These are phyloP conservation scores for Luzula sylvatica DNA, from an alignment of 176 grass and related monocot species.

Conservation along the genomic window DNA sequence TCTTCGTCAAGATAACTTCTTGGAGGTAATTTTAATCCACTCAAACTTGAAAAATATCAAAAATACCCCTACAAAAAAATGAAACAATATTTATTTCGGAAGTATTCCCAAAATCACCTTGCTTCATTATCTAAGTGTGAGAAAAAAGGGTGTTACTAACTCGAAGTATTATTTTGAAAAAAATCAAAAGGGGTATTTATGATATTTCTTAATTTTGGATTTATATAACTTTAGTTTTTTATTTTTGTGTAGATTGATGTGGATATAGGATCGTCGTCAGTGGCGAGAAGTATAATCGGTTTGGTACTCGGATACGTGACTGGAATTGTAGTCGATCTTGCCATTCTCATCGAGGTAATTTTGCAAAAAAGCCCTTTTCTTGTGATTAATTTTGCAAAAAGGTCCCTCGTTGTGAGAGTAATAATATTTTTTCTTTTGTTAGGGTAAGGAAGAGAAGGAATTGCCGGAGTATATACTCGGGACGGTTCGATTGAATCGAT, in stretches of 20 bases:
- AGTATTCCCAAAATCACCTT: too few species aligned
- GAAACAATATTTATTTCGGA: not conserved
- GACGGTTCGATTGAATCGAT: constrained; percentile 64
- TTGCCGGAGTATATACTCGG: constrained; percentile 94
- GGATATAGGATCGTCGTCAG: constrained; percentile 90
- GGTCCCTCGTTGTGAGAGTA: not conserved
- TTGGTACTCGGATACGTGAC: constrained; percentile 95
- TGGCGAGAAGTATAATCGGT: constrained; percentile 88
- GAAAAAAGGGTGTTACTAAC: not conserved
- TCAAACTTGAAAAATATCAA: not conserved
- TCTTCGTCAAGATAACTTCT: constrained; percentile 82
- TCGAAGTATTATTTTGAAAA: not conserved
- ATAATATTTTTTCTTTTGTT: constrained; percentile 1
- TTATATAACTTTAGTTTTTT: too few species aligned
- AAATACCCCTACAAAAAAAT: not conserved
- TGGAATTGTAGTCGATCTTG: constrained; percentile 89
- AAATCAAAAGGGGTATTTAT: too few species aligned
- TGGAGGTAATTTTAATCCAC: constrained; percentile 70
- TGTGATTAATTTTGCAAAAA: too few species aligned
- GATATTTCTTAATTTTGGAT: too few species aligned
- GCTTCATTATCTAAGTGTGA: not conserved
- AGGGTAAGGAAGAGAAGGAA: constrained; percentile 88
- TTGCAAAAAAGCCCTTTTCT: too few species aligned
- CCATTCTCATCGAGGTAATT: constrained; percentile 85
- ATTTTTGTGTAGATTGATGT: constrained; percentile 86